Conservation (phyloP, 1,284 basidiomycete species). For the Ceratobasidium sp. region DNA sequence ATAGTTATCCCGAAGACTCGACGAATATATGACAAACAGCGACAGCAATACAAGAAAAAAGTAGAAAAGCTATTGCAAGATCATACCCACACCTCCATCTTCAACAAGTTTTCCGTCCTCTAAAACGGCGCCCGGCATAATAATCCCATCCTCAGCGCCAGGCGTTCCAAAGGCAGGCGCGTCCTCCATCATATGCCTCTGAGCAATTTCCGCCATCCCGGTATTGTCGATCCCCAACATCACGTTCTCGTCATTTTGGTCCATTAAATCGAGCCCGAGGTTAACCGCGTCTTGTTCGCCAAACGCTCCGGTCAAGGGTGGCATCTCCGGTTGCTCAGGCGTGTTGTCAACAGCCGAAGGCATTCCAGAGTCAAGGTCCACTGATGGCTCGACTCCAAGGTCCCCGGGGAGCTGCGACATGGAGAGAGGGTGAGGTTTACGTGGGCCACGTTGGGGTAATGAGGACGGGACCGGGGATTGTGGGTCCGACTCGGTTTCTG, state of each 20-base stretch:
- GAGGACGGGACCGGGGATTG: slow-evolving; percentile 36
- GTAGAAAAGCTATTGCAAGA: slow-evolving; percentile 23
- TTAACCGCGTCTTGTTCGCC: slow-evolving; percentile 37
- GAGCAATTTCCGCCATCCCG: slow-evolving; percentile 37
- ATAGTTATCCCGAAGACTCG: neutral
- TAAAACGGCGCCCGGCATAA: slow-evolving; percentile 36
- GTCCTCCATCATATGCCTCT: slow-evolving; percentile 36
- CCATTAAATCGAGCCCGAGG: slow-evolving; percentile 40
- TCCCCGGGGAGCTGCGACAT: slow-evolving; percentile 45
- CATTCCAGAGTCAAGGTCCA: slow-evolving; percentile 41
- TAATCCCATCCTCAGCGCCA: slow-evolving; percentile 34
- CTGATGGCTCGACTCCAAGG: slow-evolving; percentile 1
- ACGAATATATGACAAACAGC: slow-evolving; percentile 26
- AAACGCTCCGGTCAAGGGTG: slow-evolving; percentile 15
- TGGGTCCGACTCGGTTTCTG: slow-evolving; percentile 45
- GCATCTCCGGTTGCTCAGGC: slow-evolving; percentile 34
- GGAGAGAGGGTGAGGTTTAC: slow-evolving; percentile 43
- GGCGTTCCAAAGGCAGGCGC: slow-evolving; percentile 45
- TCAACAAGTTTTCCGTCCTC: slow-evolving; percentile 43
- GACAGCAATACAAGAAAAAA: slow-evolving; percentile 11
- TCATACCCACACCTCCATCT: slow-evolving; percentile 37
- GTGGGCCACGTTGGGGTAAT: slow-evolving; percentile 31
- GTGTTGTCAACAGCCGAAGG: slow-evolving; percentile 45
- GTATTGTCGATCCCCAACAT: slow-evolving; percentile 35
- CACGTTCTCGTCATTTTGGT: slow-evolving; percentile 27